A percentile compares a stretch with the other conserved stretches of the same genome.
Conservation (phyloP, 306 rosid species). For the Vigna radiata region DNA sequence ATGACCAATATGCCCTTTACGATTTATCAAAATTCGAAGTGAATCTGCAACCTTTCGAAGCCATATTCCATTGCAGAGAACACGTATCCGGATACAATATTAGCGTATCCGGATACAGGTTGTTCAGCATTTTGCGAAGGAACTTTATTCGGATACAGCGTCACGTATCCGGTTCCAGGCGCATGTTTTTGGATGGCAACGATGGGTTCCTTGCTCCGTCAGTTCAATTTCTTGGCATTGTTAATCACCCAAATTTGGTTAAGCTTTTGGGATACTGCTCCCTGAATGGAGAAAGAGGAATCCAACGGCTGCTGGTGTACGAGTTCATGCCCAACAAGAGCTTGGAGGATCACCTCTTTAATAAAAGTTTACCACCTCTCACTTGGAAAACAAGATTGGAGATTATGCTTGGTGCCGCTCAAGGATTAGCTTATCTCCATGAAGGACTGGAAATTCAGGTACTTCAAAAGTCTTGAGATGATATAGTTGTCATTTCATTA, state of each 20-base stretch:
- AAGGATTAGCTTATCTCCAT: conserved; percentile 91
- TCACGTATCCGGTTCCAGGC: too few species aligned
- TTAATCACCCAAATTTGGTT: conserved; percentile 84
- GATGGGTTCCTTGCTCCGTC: too few species aligned
- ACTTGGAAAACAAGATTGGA: conserved; percentile 85
- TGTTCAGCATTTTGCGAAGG: too few species aligned
- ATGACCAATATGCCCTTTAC: too few species aligned
- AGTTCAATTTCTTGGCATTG: conserved; percentile 92
- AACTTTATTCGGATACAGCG: too few species aligned
- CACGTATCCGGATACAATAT: too few species aligned
- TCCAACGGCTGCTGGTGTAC: conserved; percentile 85
- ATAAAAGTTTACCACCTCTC: conserved; percentile 51
- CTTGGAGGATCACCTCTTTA: conserved; percentile 87
- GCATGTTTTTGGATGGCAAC: too few species aligned
- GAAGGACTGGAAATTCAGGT: conserved; percentile 91
- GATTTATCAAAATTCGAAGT: too few species aligned
- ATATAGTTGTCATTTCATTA: conserved; percentile 1
- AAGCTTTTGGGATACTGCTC: conserved; percentile 96
- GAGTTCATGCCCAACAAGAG: conserved; percentile 90
- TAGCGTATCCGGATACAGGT: too few species aligned
- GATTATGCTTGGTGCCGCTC: conserved; percentile 84
- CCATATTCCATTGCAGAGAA: too few species aligned
- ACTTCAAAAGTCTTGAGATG: conserved; percentile 24
- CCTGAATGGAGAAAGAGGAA: conserved; percentile 87
- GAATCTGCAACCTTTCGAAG: too few species aligned